These are phyloP conservation scores for Scedosporium aurantiacum DNA, from an alignment of 2,329 filamentous ascomycete species.

Conservation along the genomic window DNA sequence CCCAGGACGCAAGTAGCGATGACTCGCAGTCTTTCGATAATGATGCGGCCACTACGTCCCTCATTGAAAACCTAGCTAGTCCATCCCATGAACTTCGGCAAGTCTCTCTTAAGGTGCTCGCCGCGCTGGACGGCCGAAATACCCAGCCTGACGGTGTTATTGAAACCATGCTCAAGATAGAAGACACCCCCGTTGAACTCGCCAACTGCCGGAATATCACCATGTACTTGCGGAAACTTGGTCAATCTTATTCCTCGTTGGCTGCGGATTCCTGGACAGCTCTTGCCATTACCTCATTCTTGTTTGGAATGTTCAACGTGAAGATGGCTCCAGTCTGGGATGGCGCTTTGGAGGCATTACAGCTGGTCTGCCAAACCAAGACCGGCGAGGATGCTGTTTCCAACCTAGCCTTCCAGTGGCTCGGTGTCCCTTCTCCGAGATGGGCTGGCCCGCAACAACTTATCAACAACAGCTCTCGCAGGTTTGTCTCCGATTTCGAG, in stretches of 20 bases:
- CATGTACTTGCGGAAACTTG: constrained; percentile 75
- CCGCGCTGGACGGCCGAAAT: constrained; percentile 38
- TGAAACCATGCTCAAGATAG: constrained; percentile 60
- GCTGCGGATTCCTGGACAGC: constrained; percentile 53
- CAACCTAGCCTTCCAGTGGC: constrained; percentile 66
- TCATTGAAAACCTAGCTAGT: constrained; percentile 64
- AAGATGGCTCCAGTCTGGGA: constrained; percentile 82
- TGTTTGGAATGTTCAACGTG: constrained; percentile 82
- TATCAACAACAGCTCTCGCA: constrained; percentile 21
- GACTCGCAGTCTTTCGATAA: background rate
- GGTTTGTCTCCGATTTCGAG: constrained; percentile 62
- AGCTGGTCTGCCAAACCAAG: constrained; percentile 60
- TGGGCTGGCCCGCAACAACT: constrained; percentile 34
- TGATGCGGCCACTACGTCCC: constrained; percentile 46
- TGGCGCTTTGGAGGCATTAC: constrained; percentile 64
- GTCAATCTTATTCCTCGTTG: constrained; percentile 49
- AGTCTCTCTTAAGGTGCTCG: constrained; percentile 61
- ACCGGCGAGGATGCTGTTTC: constrained; percentile 63
- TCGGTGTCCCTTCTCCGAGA: constrained; percentile 46
- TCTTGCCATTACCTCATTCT: constrained; percentile 65
- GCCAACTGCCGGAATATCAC: constrained; percentile 67
- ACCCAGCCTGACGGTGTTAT: constrained; percentile 17
- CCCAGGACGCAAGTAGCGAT: background rate
- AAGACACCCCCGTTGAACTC: constrained; percentile 67
- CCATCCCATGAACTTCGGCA: constrained; percentile 66